Evolutionary conservation across 1,284 basidiomycete species (phyloP).

Genomic region (Leccinum angustisporum): DNA sequence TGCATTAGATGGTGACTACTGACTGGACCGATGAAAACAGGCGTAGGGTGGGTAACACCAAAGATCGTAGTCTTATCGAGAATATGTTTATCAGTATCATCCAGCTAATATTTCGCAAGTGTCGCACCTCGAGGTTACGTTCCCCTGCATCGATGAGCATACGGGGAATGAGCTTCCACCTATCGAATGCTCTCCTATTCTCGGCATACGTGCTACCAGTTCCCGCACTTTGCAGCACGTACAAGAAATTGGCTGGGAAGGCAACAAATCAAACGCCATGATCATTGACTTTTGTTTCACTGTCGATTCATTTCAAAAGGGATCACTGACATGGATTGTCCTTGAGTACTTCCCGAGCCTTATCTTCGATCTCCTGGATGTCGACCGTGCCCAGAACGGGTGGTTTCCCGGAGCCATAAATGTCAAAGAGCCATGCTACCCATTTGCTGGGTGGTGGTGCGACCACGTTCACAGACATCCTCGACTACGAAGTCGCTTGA

Average conservation of each 20-base stretch:
- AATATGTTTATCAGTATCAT: background rate
- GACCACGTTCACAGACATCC: slow-evolving; percentile 23
- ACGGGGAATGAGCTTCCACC: slow-evolving; percentile 68
- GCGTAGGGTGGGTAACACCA: slow-evolving; percentile 62
- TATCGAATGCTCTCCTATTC: slow-evolving; percentile 56
- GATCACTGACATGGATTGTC: slow-evolving; percentile 34
- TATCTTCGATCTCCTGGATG: slow-evolving; percentile 44
- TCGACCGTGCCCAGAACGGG: slow-evolving; percentile 42
- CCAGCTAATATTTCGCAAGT: background rate
- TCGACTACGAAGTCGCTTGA: background rate
- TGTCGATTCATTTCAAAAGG: background rate
- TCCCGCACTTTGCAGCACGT: slow-evolving; percentile 64
- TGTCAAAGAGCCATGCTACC: slow-evolving; percentile 22
- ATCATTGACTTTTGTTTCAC: background rate
- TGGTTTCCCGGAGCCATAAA: slow-evolving; percentile 28
- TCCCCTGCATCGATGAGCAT: slow-evolving; percentile 72
- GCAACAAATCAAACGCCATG: background rate
- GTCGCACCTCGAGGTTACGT: slow-evolving; percentile 58
- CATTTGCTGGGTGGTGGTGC: slow-evolving; percentile 24
- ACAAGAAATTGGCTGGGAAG: slow-evolving; percentile 56
- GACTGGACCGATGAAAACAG: slow-evolving; percentile 71
- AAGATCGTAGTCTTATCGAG: slow-evolving; percentile 61
- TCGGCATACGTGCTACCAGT: slow-evolving; percentile 53
- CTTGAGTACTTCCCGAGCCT: slow-evolving; percentile 44
- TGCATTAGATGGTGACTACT: slow-evolving; percentile 74